phyloP scores from a whole-genome alignment of 1,284 basidiomycete species.

The Pseudozyma pruni region DNA sequence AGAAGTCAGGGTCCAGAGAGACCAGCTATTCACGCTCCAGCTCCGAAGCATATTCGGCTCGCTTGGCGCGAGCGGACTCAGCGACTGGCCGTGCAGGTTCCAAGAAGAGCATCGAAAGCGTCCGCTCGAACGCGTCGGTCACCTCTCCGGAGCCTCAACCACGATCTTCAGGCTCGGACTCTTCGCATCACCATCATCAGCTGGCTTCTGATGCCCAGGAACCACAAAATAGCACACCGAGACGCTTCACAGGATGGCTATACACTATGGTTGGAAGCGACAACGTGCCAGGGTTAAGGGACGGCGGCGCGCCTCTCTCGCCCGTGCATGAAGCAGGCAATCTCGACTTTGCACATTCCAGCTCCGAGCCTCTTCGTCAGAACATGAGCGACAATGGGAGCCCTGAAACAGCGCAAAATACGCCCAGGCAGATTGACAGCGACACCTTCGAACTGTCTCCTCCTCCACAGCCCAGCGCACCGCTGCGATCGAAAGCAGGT shows the following conservation, averaged over 20 bases:
- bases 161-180: slow-evolving; percentile 20
- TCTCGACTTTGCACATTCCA: slow-evolving; percentile 9
- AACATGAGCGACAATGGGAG: neutral
- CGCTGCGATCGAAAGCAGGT: slow-evolving; percentile 25
- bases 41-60: slow-evolving; percentile 18
- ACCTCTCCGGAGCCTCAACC: slow-evolving; percentile 15
- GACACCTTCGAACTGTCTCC: no score
- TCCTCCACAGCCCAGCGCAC: neutral
- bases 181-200: neutral
- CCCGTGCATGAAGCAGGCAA: slow-evolving; percentile 37
- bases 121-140: slow-evolving; percentile 18
- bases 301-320: slow-evolving; percentile 19
- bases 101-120: slow-evolving; percentile 35
- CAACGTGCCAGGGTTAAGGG: slow-evolving; percentile 12
- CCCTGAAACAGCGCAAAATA: neutral
- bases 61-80: slow-evolving; percentile 15
- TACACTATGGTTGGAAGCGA: slow-evolving; percentile 54
- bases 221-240: slow-evolving; percentile 17
- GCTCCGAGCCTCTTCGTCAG: slow-evolving; percentile 6
- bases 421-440: no score
- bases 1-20: slow-evolving; percentile 25
- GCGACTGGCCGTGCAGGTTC: slow-evolving; percentile 1
- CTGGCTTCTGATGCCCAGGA: slow-evolving; percentile 9
- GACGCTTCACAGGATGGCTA: slow-evolving; percentile 58
- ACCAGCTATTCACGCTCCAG: slow-evolving; percentile 19